Base-by-base conservation (phyloP, 164 flowering plant species). In the Amborella trichopoda region DNA sequence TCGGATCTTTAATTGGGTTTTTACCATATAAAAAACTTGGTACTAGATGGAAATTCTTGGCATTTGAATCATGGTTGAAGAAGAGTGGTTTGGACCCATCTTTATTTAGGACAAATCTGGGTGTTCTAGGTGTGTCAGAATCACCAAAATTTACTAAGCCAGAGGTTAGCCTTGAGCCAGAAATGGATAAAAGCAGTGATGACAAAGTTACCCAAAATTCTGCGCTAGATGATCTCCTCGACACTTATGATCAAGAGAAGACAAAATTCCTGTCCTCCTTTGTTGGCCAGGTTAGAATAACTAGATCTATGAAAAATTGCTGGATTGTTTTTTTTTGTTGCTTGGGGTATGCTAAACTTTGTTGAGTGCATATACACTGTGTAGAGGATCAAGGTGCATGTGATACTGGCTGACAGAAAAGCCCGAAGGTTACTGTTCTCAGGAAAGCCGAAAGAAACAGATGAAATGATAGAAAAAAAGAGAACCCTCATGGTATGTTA, bases 51-150 rank as follows among this genome's bases (percentile, higher is more conserved):
- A 87, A 87, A 73, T 91, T 80, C 55, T 68, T 91, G 42, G 95
- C 96, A 33, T 81, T 91, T 69, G 96, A 87, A 52, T 74, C 95
- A 18, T 91, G 99, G 99, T 48, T 91, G 70, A 78, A 81, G 68
- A 65, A 53, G 58, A 84, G 77, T 53, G 95, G 95, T 25, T 50
- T 87, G 26, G 83, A 87, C 27, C 95, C 88, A 47, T 69, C 88
- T 8, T 46, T 34, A 39, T 82, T 75, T 72, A 78, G 56, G 66
- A 77, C 81, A 60, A 73, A 53, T 43, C 55, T 80, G 50, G 72
- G 90, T 40, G 65, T 76, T 33, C 53, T 75, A 33, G 83, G 80
- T 52, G 71, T 54, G 44, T 48, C 57, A 44, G 85, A 73, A 49
- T n/a, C n/a, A n/a, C n/a, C n/a, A n/a, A n/a, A n/a, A n/a, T n/a